phyloP scores from a whole-genome alignment of 345 rosid genomes.

The Trapa bicornis region DNA sequence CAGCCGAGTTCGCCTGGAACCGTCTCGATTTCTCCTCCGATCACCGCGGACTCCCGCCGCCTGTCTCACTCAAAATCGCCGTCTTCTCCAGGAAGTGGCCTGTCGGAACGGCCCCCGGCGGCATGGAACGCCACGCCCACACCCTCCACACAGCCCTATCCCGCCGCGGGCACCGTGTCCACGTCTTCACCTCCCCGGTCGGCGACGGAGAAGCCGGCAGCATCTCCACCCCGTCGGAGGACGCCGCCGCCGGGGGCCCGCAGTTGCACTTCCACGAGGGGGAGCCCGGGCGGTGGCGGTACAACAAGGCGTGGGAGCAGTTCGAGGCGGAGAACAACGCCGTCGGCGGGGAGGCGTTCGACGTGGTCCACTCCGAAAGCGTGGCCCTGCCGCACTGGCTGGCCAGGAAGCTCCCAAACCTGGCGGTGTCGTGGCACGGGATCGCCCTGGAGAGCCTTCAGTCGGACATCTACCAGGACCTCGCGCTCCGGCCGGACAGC shows the following conservation, averaged over 20 bases:
- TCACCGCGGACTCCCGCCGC: slow-evolving; percentile 8
- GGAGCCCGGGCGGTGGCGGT: slow-evolving; percentile 58
- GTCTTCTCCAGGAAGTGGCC: slow-evolving; percentile 97
- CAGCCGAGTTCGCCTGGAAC: slow-evolving; percentile 61
- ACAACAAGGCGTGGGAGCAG: slow-evolving; percentile 77
- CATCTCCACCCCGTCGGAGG: not conserved
- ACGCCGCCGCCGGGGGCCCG: slow-evolving; percentile 13
- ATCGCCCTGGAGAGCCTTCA: slow-evolving; percentile 81
- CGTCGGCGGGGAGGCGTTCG: slow-evolving; percentile 29
- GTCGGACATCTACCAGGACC: slow-evolving; percentile 66
- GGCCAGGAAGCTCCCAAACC: slow-evolving; percentile 48
- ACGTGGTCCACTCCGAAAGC: slow-evolving; percentile 81
- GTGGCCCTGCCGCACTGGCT: slow-evolving; percentile 74
- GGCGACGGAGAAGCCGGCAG: not conserved
- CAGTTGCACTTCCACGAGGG: slow-evolving; percentile 60
- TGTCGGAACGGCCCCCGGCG: slow-evolving; percentile 51
- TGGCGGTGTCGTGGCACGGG: slow-evolving; percentile 90
- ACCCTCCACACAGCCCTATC: slow-evolving; percentile 71
- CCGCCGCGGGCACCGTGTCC: slow-evolving; percentile 66
- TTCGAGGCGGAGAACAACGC: slow-evolving; percentile 43
- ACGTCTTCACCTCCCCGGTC: slow-evolving; percentile 74
- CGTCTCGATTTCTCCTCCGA: slow-evolving; percentile 15
- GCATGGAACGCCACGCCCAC: slow-evolving; percentile 96
- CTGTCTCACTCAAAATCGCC: slow-evolving; percentile 41
- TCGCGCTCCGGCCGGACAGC: slow-evolving; percentile 37